Conservation (phyloP, 2,329 filamentous ascomycete species). For the Karstenula rhodostoma region DNA sequence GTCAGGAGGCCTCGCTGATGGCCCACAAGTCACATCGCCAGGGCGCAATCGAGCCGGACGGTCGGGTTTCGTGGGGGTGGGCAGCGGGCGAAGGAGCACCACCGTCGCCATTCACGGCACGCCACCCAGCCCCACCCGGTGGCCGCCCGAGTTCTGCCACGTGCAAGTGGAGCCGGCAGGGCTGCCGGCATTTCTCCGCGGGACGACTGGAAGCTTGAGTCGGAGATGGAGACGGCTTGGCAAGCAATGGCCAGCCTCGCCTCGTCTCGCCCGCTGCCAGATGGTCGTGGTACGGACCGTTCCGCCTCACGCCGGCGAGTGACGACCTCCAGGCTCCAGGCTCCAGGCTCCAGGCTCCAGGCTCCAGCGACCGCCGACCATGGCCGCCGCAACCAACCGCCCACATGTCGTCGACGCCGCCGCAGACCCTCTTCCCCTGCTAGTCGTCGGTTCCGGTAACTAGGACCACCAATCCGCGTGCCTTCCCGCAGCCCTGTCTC, state of each 20-base stretch:
- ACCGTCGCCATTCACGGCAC: background rate
- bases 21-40: constrained; percentile 2
- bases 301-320: background rate
- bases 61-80: constrained; percentile 1
- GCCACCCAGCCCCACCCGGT: background rate
- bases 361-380: background rate
- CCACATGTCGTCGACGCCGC: background rate
- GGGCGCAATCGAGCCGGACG: background rate
- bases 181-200: too few species aligned
- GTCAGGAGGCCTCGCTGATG: background rate
- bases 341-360: too few species aligned
- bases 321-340: too few species aligned
- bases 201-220: background rate
- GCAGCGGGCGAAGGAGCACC: constrained; percentile 2
- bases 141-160: too few species aligned
- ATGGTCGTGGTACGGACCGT: background rate
- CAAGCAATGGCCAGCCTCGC: too few species aligned
- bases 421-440: constrained; percentile 23
- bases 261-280: background rate
- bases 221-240: too few species aligned
- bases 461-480: constrained; percentile 18
- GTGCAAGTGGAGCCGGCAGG: background rate
- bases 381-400: background rate
- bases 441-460: constrained; percentile 46
- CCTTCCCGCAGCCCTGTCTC: constrained; percentile 18